Evolutionary conservation across 129 eudicot genomes (phyloP).

Genomic region (Artemisia annua): DNA sequence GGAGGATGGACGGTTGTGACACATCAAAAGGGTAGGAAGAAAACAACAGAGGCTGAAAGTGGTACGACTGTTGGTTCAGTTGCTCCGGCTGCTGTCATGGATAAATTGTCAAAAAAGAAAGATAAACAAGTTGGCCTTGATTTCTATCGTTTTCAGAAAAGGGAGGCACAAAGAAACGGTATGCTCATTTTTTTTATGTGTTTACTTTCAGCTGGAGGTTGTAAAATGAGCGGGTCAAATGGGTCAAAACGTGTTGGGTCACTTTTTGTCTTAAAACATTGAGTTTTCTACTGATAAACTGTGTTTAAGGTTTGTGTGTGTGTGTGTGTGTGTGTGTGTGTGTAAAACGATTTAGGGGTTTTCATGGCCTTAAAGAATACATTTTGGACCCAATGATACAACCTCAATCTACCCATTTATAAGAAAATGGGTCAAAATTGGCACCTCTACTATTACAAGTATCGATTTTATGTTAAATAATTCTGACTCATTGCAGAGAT

Average conservation of each 20-base stretch:
- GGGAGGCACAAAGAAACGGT: slow-evolving; percentile 88
- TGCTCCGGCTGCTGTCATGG: slow-evolving; percentile 70
- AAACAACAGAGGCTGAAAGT: slow-evolving; percentile 77
- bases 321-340: too few species aligned
- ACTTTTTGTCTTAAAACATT: too few species aligned
- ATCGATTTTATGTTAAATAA: neutral
- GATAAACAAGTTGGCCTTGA: slow-evolving; percentile 53
- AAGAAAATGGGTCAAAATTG: too few species aligned
- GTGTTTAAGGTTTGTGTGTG: too few species aligned
- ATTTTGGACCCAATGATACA: too few species aligned
- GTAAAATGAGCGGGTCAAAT: neutral
- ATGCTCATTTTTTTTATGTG: slow-evolving; percentile 18
- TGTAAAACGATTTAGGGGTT: too few species aligned
- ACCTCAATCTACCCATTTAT: too few species aligned
- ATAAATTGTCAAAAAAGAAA: slow-evolving; percentile 58
- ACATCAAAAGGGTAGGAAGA: slow-evolving; percentile 79
- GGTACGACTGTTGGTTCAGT: slow-evolving; percentile 84
- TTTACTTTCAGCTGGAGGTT: too few species aligned
- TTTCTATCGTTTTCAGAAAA: slow-evolving; percentile 82
- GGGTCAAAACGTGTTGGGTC: too few species aligned
- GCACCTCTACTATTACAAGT: neutral
- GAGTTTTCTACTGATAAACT: too few species aligned
- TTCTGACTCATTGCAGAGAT: slow-evolving; percentile 56
- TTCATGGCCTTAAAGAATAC: too few species aligned
- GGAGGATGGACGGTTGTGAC: slow-evolving; percentile 93